Base-by-base conservation (phyloP, 768 basidiomycete genomes). In the Hydnum rufescens region DNA sequence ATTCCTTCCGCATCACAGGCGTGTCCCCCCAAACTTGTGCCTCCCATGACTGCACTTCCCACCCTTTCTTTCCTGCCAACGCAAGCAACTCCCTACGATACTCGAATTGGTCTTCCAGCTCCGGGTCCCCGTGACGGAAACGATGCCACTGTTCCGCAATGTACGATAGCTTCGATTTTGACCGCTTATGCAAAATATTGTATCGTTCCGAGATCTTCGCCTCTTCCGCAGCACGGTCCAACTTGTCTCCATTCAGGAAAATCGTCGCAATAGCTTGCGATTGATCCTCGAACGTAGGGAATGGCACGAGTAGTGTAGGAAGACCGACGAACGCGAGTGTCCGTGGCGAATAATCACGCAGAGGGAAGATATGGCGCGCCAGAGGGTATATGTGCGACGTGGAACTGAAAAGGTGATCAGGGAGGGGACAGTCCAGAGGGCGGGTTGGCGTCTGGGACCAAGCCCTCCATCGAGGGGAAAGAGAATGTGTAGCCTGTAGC, bases 241-340 rank as follows among this genome's bases (percentile, higher is more conserved):
- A n/a, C n/a, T n/a, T n/a, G n/a, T n/a, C n/a, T n/a, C n/a, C n/a
- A n/a, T n/a, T 28, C 13, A 47, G 25, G 44, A 47, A 47, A 26
- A 47, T 25, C 13, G 44, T 16, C 13, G 44, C 44, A 26, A 47
- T 47, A 8, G 76, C 79, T 0, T 72, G 74, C 0, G 80, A 78
- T 64, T 93, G 90, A 0, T 74, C 75, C 63, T 95, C 86, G 48
- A 80, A 69, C 0, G 88, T 60, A 1, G 85, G 87, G 54, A 92
- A 73, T 2, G 88, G 89, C 0, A 71, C 71, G 23, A 85, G 75
- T 31, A 68, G 66, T 26, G 68, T 60, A 1, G 69, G 69, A 6
- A 86, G 71, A 2, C 82, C 75, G 49, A 82, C 66, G 63, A 88
- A 84, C 5, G 75, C 80, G 36, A 85, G 60, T 3, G 71, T 71